Evolutionary conservation across 208 protist genomes (phyloP), one percentile per base, ranked within the genome.

Genomic region (Trypanosomatidae sp.): DNA sequence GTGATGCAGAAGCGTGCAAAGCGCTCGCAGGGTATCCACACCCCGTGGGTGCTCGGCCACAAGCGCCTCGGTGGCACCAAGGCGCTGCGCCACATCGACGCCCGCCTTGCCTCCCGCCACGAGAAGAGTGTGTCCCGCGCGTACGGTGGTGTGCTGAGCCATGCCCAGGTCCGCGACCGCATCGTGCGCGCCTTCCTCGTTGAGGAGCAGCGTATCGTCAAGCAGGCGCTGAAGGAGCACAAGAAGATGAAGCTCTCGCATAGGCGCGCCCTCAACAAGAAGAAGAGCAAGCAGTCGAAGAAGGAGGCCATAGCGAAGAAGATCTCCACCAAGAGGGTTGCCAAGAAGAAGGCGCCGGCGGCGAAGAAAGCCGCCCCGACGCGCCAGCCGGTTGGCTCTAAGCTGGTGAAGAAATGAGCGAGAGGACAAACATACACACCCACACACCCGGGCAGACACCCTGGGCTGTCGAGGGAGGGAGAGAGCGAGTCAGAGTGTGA

Each of bases 201-300:
- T 62, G 99, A 99, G 95, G 99, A 99, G 91, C 98, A 99, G 91
- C 99, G 98, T 91, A 98, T 99, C 78, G 98, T 99, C 65, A 99
- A 99, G 97, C 77, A 90, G 59, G 90, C 87, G 49, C 84, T 95
- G 58, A 84, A 82, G 71, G 88, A 89, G 56, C 85, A 92, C 80
- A 80, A 80, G 64, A 91, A 91, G 84, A 72, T 79, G 83, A 86
- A 89, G 82, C 78, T 68, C 69, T 78, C 81, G 56, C 90, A 83
- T 80, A 89, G 89, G 80, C 90, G 90, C 75, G 81, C 80, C 58
- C 73, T 69, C 71, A 84, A 85, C 84, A 92, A 90, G 83, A 78
- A 80, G 75, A 91, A 92, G 88, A 79, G 80, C 73, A 87, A 89
- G 78, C 71, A 70, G 58, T 76, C 68, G 47, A 74, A 74, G 75